Conservation (phyloP, 345 rosid species). For the Geranium rotundifolium region DNA sequence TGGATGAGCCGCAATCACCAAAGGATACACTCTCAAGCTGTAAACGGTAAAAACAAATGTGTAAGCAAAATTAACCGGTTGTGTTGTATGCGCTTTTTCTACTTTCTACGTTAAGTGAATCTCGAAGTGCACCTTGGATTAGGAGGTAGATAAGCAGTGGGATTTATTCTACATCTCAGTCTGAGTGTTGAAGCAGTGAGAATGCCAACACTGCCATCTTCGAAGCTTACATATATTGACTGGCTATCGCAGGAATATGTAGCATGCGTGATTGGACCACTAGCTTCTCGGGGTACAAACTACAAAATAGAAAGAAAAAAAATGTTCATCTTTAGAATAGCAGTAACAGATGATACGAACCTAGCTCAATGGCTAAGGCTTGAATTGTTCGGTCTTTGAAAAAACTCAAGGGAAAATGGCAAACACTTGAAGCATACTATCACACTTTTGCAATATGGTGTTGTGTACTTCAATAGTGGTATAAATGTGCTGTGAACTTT, state of each 20-base stretch:
- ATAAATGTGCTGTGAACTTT: too few species aligned
- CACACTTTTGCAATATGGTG: too few species aligned
- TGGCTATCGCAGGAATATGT: constrained; percentile 75
- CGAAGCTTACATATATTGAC: constrained; percentile 63
- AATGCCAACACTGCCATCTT: constrained; percentile 57
- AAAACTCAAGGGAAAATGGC: too few species aligned
- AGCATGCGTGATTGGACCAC: constrained; percentile 67
- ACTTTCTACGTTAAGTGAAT: background rate
- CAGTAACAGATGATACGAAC: background rate
- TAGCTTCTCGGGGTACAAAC: constrained; percentile 57
- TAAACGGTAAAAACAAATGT: constrained; percentile 4
- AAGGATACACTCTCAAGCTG: constrained; percentile 70
- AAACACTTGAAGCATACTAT: too few species aligned
- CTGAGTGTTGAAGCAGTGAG: constrained; percentile 57
- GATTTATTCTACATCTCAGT: constrained; percentile 70
- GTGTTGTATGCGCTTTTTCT: too few species aligned
- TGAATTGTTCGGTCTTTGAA: background rate
- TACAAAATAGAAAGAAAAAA: constrained; percentile 10
- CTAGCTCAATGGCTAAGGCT: background rate
- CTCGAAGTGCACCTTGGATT: constrained; percentile 48
- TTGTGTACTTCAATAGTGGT: too few species aligned
- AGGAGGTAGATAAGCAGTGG: constrained; percentile 54
- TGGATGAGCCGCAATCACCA: constrained; percentile 76
- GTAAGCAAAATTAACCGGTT: background rate
- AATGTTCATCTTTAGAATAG: background rate